Evolutionary conservation across 176 grass and related monocot species (phyloP).

Genomic region (Aechmea fasciata): DNA sequence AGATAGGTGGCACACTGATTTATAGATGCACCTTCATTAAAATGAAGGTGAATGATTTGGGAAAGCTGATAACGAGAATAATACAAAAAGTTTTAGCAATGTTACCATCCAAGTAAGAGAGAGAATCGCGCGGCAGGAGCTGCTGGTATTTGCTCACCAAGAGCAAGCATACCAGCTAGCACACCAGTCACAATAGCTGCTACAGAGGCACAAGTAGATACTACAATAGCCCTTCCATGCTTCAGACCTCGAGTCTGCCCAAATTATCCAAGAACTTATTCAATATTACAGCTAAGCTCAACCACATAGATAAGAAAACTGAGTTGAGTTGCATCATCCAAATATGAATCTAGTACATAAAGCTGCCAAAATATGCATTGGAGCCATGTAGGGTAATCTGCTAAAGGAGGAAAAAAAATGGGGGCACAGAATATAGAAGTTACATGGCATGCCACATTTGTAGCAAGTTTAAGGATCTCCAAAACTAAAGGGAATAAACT

Average conservation of each 20-base stretch:
- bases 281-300: not conserved
- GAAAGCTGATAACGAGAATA: not conserved
- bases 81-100: slow-evolving; percentile 7
- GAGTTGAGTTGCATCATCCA: not conserved
- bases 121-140: slow-evolving; percentile 44
- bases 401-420: too few relatives aligned
- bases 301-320: slow-evolving; percentile 5
- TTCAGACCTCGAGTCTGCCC: slow-evolving; percentile 83
- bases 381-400: too few relatives aligned
- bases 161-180: slow-evolving; percentile 86
- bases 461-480: not conserved
- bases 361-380: too few relatives aligned
- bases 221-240: slow-evolving; percentile 98
- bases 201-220: slow-evolving; percentile 86
- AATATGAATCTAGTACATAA: not conserved
- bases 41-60: not conserved
- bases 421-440: not conserved
- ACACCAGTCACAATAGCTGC: slow-evolving; percentile 93
- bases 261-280: not conserved
- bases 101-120: slow-evolving; percentile 94
- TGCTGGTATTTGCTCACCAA: slow-evolving; percentile 85
- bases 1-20: too few relatives aligned
- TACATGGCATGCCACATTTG: not conserved
- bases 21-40: not conserved
- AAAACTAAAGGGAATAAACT: slow-evolving; percentile 15